Conservation (phyloP, 805 yeast species). For the Yamadazyma philogaea region DNA sequence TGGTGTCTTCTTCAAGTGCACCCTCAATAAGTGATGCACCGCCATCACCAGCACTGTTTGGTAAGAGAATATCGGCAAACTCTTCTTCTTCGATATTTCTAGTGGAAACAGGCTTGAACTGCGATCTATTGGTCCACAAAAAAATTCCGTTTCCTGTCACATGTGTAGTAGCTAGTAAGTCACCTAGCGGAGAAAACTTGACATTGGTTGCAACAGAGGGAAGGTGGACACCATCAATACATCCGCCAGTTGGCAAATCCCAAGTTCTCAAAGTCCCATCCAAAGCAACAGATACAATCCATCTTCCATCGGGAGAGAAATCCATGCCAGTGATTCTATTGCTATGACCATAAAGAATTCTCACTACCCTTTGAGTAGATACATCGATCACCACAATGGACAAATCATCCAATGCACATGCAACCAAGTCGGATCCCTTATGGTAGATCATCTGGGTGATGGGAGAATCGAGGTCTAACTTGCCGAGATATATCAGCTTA, state of each 20-base stretch:
- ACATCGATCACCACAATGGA: slow-evolving; percentile 81
- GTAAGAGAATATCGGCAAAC: slow-evolving; percentile 60
- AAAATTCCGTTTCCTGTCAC: slow-evolving; percentile 86
- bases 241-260: slow-evolving; percentile 96
- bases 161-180: slow-evolving; percentile 87
- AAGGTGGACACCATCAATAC: slow-evolving; percentile 85
- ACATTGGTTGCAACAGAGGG: slow-evolving; percentile 78
- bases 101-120: slow-evolving; percentile 72
- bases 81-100: slow-evolving; percentile 75
- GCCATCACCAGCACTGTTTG: slow-evolving; percentile 76
- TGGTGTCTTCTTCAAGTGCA: slow-evolving; percentile 49
- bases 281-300: slow-evolving; percentile 80
- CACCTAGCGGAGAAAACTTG: slow-evolving; percentile 83
- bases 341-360: slow-evolving; percentile 86
- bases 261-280: slow-evolving; percentile 92
- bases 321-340: slow-evolving; percentile 85
- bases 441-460: slow-evolving; percentile 77
- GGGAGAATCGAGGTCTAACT: slow-evolving; percentile 69
- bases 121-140: slow-evolving; percentile 89
- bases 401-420: slow-evolving; percentile 82
- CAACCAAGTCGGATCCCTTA: slow-evolving; percentile 77
- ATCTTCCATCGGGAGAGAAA: slow-evolving; percentile 92
- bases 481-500: slow-evolving; percentile 63
- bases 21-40: slow-evolving; percentile 73
- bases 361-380: slow-evolving; percentile 74